phyloP scores from a whole-genome alignment of 352 stramenopile species.

The Pythium utonaiense region DNA sequence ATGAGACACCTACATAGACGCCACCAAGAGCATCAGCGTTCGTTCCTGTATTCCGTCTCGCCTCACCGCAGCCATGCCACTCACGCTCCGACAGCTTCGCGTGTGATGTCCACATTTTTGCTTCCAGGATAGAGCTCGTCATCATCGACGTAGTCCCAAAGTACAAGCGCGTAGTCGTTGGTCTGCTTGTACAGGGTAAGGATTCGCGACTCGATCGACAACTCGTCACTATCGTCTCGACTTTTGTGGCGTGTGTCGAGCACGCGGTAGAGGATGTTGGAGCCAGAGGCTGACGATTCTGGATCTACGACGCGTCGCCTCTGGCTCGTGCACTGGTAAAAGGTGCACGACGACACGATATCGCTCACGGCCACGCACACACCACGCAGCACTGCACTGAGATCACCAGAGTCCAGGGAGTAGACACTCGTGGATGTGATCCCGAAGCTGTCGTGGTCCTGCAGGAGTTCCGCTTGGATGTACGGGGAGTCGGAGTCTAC shows the following conservation, averaged over 20 bases:
- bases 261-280: constrained; percentile 14
- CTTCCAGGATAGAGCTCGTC: constrained; percentile 28
- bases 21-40: not conserved
- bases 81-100: constrained; percentile 17
- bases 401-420: constrained; percentile 29
- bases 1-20: not conserved
- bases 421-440: constrained; percentile 30
- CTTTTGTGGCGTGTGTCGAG: constrained; percentile 12
- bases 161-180: constrained; percentile 21
- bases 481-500: not conserved
- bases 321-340: not conserved
- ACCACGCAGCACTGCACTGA: constrained; percentile 17
- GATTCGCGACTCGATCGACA: constrained; percentile 27
- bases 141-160: constrained; percentile 35
- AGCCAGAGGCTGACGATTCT: constrained; percentile 24
- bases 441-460: not conserved
- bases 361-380: constrained; percentile 27
- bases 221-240: not conserved
- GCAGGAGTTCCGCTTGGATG: constrained; percentile 7
- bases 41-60: too few species aligned
- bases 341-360: constrained; percentile 12
- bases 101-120: constrained; percentile 19
- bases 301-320: not conserved
- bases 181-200: constrained; percentile 28
- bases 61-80: not conserved